A percentile compares a stretch with the other conserved stretches of the same genome.
These are phyloP conservation scores for Truncatella angustata DNA, from an alignment of 2,329 filamentous ascomycete genomes.

Conservation along the genomic window DNA sequence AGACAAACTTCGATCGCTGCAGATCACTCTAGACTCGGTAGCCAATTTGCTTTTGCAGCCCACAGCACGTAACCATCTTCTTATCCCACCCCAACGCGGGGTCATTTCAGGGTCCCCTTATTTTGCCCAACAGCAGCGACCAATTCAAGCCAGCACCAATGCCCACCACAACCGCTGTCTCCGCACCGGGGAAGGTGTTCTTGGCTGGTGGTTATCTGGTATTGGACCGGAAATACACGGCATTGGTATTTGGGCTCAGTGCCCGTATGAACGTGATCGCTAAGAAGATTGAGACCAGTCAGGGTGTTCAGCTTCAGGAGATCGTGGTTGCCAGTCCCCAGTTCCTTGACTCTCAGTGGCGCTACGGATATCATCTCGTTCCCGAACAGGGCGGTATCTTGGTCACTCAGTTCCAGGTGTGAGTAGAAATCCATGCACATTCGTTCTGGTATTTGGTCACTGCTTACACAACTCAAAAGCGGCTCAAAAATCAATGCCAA, in stretches of 20 bases:
- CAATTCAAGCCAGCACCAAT: slow-evolving; percentile 7
- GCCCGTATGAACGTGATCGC: slow-evolving; percentile 67
- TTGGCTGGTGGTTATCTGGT: slow-evolving; percentile 94
- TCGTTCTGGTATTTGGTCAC: neutral
- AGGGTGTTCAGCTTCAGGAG: slow-evolving; percentile 64
- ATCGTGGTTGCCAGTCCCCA: slow-evolving; percentile 90
- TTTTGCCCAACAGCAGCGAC: neutral
- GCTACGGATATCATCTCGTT: slow-evolving; percentile 73
- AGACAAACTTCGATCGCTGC: neutral
- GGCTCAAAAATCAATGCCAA: slow-evolving; percentile 56
- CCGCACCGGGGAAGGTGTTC: slow-evolving; percentile 93
- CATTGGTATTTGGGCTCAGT: slow-evolving; percentile 66
- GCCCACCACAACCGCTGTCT: slow-evolving; percentile 56
- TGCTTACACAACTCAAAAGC: slow-evolving; percentile 25
- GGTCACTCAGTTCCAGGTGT: slow-evolving; percentile 77
- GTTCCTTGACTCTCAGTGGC: slow-evolving; percentile 84
- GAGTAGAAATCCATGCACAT: slow-evolving; percentile 32
- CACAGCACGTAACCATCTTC: no score
- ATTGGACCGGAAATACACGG: slow-evolving; percentile 82
- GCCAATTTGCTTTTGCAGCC: no score
- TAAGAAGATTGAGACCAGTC: slow-evolving; percentile 54
- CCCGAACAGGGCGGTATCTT: slow-evolving; percentile 75
- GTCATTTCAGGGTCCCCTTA: no score
- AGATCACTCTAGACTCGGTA: neutral
- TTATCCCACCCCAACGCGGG: no score